Base-by-base conservation (phyloP, 768 basidiomycete species). In the Tephrocybe rancida region DNA sequence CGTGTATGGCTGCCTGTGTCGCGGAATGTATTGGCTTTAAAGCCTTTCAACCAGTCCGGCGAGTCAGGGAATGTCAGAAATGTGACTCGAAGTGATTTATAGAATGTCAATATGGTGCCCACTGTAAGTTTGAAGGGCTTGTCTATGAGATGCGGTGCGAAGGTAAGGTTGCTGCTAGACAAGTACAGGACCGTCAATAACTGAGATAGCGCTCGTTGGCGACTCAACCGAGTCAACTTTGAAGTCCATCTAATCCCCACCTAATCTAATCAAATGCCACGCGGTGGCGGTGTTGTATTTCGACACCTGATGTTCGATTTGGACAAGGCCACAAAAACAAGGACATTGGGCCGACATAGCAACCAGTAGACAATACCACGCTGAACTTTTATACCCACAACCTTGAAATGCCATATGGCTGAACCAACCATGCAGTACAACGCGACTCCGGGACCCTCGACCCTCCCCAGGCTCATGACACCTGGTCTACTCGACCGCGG, bases 401-500 rank as follows among this genome's bases (percentile, higher is more conserved):
- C 24, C 21, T 5, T 27, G 14, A 27, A 19, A 18, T 25, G 1
- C 3, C 22, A 27, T 41, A 48, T 32, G 22, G 32, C 44, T 38
- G 35, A 48, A 13, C 43, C 14, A 25, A 50, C 25, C 11, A 62
- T 48, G 44, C 38, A 30, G 16, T 14, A 24, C 39, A 27, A 53
- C 7, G 21, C 62, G 26, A 48, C 43, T 44, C 61, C 61, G 26
- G 61, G 64, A n/a, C 65, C 65, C 22, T 66, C 68, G 35, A 58
- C 57, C 14, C 27, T 45, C 29, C 52, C 48, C 22, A 57, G 44
- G 34, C 44, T 29, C 30, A 63, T 77, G 3, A 66, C 67, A 16
- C 87, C 88, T n/a, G 90, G 90, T 8, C 58, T 81, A 2, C 74
- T 90, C 22, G 90, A 92, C 69, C 69, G 74, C 30, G 73, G 81